These are phyloP conservation scores for Fusarium sarcochroum DNA, from an alignment of 2,329 filamentous ascomycete genomes.

Conservation along the genomic window DNA sequence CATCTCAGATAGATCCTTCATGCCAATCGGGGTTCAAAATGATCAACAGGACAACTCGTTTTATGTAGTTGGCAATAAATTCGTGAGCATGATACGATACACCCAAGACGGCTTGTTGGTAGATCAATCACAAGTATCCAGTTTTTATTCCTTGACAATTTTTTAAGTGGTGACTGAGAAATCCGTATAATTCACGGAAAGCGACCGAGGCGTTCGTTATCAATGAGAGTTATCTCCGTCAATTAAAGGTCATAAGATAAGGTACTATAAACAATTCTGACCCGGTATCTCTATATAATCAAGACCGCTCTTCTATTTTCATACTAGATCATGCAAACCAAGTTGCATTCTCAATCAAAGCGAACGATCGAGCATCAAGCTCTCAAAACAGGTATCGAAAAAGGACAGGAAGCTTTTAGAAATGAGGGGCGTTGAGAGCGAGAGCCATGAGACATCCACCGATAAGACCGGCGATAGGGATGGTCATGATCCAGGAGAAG, in stretches of 20 bases:
- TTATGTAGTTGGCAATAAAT: too few relatives aligned
- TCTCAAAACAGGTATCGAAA: conserved; percentile 18
- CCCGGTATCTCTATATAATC: conserved; percentile 30
- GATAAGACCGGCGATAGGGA: conserved; percentile 59
- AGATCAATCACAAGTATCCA: too few relatives aligned
- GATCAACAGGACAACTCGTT: too few relatives aligned
- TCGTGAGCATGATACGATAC: too few relatives aligned
- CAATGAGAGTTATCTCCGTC: conserved; percentile 25
- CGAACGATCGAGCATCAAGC: conserved; percentile 14
- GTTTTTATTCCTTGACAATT: too few relatives aligned
- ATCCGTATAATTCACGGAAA: background rate
- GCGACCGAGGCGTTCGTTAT: background rate
- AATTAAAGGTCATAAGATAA: conserved; percentile 35
- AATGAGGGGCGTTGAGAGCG: conserved; percentile 58
- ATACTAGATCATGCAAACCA: background rate
- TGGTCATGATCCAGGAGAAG: conserved; percentile 70
- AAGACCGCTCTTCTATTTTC: conserved; percentile 30
- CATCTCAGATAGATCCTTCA: too few relatives aligned
- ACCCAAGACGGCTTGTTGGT: too few relatives aligned
- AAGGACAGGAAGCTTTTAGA: conserved; percentile 31
- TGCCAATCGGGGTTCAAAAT: too few relatives aligned
- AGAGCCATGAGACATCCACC: conserved; percentile 59
- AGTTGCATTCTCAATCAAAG: conserved; percentile 8
- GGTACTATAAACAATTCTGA: conserved; percentile 15
- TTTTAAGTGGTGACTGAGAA: too few relatives aligned